A percentile compares a stretch with the other conserved stretches of the same genome.
phyloP scores from a whole-genome alignment of 495 filamentous ascomycete genomes.

The Tuber brumale region DNA sequence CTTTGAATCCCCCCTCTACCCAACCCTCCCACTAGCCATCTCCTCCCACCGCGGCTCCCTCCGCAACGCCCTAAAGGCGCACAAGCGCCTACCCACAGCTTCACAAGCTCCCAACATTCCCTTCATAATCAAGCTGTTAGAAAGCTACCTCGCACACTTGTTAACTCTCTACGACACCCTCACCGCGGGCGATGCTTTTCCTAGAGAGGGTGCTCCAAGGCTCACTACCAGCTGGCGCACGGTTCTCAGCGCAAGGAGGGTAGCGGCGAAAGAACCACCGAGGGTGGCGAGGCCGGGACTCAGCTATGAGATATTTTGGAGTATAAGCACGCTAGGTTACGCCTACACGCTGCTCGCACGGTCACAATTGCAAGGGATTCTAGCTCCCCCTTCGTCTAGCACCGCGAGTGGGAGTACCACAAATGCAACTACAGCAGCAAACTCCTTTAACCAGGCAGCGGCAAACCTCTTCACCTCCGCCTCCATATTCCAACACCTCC shows the following conservation, averaged over 20 bases:
- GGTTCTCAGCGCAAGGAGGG: slow-evolving; percentile 51
- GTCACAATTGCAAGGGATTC: slow-evolving; percentile 45
- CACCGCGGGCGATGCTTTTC: slow-evolving; percentile 58
- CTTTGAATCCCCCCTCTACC: slow-evolving; percentile 66
- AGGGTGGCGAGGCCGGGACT: slow-evolving; percentile 65
- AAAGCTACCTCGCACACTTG: slow-evolving; percentile 73
- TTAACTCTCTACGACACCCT: slow-evolving; percentile 43
- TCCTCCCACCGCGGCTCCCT: slow-evolving; percentile 73
- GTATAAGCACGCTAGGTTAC: slow-evolving; percentile 67
- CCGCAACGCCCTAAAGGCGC: slow-evolving; percentile 66
- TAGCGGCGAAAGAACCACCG: slow-evolving; percentile 20
- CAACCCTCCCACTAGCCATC: slow-evolving; percentile 69
- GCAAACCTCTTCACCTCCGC: slow-evolving; percentile 70
- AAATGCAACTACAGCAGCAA: slow-evolving; percentile 61
- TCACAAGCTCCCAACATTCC: slow-evolving; percentile 61
- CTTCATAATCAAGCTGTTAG: slow-evolving; percentile 59
- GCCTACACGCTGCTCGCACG: slow-evolving; percentile 65
- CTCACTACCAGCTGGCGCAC: slow-evolving; percentile 64
- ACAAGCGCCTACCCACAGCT: slow-evolving; percentile 64
- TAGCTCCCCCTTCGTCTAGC: slow-evolving; percentile 15
- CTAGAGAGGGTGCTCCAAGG: slow-evolving; percentile 46
- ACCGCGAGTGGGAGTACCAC: slow-evolving; percentile 50
- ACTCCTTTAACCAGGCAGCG: slow-evolving; percentile 65
- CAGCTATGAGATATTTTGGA: slow-evolving; percentile 75
- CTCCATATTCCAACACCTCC: slow-evolving; percentile 66